Evolutionary conservation across 202 grass and related monocot genomes (phyloP), one percentile per base, ranked within the genome.

Genomic region (Alloteropsis angusta): DNA sequence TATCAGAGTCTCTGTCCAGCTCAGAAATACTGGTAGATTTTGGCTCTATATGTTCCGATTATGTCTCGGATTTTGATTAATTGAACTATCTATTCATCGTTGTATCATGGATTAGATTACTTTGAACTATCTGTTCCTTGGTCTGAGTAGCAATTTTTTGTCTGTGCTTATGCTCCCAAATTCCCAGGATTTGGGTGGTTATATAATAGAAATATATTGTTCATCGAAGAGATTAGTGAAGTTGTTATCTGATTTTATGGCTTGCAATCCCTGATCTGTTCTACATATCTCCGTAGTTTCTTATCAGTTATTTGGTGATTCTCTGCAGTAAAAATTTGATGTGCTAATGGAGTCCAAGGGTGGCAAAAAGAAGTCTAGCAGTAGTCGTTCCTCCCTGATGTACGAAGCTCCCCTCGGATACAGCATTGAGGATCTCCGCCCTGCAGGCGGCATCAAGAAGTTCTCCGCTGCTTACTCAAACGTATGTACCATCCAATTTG

Each of bases 381-480:
- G 88, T 86, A 91, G 88, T 94, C 68, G 90, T 75, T 90, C 88
- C 35, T 90, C 87, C 65, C 82, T 93, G 80, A 85, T 88, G 64
- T 94, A 94, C 77, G 94, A 97, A 94, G 91, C 91, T 80, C 94
- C 94, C 88, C 94, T 97, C 32, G 91, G 91, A 9, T 97, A 97
- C 91, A 90, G 89, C 91, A 94, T 97, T 18, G 94, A 97, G 65
- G 94, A 97, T 75, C 54, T 97, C 85, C 94, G 91, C 86, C 94
- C 94, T 21, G 87, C 87, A 0, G 94, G 94, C 1, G 94, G 94
- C 78, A 92, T 97, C 85, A 92, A 97, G 94, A 97, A 97, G 72
- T 97, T 97, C 76, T 92, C 88, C 39, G 94, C 94, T 93, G 91
- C 91, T 56, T 97, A 97, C 94, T 97, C 94, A 4, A 92, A 97